phyloP scores from a whole-genome alignment of 495 filamentous ascomycete genomes.

The Clohesyomyces aquaticus region DNA sequence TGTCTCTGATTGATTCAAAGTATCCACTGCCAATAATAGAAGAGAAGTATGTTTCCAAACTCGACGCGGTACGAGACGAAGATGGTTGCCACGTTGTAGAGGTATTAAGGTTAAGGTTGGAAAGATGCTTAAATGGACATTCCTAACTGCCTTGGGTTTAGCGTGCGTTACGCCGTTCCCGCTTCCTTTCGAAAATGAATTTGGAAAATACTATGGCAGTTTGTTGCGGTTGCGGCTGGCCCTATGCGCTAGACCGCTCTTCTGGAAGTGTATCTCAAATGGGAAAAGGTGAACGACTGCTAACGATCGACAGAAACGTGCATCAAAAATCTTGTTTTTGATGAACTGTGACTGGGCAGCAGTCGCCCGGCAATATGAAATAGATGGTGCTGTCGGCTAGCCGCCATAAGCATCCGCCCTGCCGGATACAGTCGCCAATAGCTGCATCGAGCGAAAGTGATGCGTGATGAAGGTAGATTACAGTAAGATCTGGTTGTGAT shows the following conservation, averaged over 20 bases:
- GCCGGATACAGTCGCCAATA: constrained; percentile 15
- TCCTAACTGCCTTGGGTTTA: neutral
- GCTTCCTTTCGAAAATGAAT: neutral
- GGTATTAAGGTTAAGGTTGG: neutral
- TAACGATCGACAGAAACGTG: neutral
- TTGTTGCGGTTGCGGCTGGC: neutral
- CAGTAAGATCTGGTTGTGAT: neutral
- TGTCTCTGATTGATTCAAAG: neutral
- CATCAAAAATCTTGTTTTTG: neutral
- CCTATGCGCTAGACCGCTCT: neutral
- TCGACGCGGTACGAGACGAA: neutral
- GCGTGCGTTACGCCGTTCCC: neutral
- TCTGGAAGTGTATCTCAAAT: constrained; percentile 2
- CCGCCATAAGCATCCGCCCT: constrained; percentile 10
- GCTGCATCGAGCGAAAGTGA: neutral
- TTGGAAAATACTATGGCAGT: neutral
- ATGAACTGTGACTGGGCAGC: constrained; percentile 7
- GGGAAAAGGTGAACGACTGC: neutral
- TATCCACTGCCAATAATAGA: neutral
- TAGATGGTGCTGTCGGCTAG: constrained; percentile 20
- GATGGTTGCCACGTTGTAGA: neutral
- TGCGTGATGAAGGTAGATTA: constrained; percentile 3
- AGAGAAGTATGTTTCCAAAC: neutral
- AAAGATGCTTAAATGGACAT: neutral
- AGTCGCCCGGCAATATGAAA: constrained; percentile 8